Conservation (phyloP, 2,329 filamentous ascomycete species). For the Calonectria hongkongensis region DNA sequence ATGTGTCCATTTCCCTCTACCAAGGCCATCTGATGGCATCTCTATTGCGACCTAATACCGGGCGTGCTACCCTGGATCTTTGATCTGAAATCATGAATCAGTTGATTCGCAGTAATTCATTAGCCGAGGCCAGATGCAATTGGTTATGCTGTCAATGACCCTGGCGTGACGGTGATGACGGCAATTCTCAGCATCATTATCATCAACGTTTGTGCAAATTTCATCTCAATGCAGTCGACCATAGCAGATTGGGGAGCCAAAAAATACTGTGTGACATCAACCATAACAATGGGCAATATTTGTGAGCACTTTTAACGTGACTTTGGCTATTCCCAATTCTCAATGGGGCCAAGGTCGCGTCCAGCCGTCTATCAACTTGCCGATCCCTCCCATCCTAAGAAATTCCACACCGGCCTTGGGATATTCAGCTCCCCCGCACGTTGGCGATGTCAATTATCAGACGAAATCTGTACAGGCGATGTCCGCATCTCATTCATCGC, state of each 20-base stretch:
- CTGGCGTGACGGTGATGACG: background rate
- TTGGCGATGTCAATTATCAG: background rate
- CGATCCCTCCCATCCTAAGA: slow-evolving; percentile 34
- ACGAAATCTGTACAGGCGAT: background rate
- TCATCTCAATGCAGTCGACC: background rate
- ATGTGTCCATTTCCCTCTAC: too few species aligned
- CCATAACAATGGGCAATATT: background rate
- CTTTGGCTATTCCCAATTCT: background rate
- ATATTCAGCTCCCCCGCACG: slow-evolving; percentile 15
- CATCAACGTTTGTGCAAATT: background rate
- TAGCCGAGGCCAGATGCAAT: too few species aligned
- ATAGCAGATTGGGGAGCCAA: background rate
- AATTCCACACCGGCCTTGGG: background rate
- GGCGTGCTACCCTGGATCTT: too few species aligned
- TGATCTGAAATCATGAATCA: too few species aligned
- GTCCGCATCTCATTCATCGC: background rate
- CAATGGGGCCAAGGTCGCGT: background rate
- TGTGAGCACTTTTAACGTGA: background rate
- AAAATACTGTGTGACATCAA: slow-evolving; percentile 6
- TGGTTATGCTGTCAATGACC: background rate
- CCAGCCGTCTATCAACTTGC: slow-evolving; percentile 4
- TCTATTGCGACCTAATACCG: too few species aligned
- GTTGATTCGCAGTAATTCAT: too few species aligned
- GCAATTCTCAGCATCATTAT: background rate
- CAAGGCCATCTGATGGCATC: too few species aligned